Conservation (phyloP, 345 rosid species). For the Angophora floribunda region DNA sequence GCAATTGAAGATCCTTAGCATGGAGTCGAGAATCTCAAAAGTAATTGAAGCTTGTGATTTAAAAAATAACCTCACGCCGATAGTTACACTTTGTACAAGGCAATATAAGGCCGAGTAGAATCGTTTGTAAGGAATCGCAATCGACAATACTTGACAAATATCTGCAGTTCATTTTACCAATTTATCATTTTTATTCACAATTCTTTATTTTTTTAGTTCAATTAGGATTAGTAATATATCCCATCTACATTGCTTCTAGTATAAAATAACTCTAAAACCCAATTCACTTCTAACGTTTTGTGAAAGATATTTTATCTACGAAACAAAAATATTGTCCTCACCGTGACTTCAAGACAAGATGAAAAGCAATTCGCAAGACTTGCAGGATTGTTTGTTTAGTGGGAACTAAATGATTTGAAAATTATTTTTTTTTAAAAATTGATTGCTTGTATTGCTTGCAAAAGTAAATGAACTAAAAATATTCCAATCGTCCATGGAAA, state of each 20-base stretch:
- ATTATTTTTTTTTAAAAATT: background rate
- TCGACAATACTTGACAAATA: background rate
- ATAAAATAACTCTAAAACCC: background rate
- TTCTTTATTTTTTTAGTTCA: background rate
- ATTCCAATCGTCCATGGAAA: fast-evolving
- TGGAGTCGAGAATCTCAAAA: no score
- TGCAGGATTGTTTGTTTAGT: fast-evolving
- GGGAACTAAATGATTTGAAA: fast-evolving
- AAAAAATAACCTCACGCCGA: background rate
- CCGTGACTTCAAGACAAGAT: background rate
- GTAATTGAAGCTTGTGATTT: no score
- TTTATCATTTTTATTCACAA: background rate
- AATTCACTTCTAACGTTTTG: background rate
- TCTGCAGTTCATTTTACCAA: background rate
- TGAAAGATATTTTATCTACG: no score
- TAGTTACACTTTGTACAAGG: background rate
- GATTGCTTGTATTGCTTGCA: background rate
- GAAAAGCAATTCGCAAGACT: background rate
- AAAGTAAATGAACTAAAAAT: background rate
- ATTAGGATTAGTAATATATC: background rate
- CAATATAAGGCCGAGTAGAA: background rate
- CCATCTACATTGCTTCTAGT: background rate
- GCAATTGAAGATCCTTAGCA: background rate
- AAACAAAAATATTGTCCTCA: background rate
- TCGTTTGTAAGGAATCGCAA: background rate